Base-by-base conservation (phyloP, 116 monocot species). In the Posidonia oceanica region DNA sequence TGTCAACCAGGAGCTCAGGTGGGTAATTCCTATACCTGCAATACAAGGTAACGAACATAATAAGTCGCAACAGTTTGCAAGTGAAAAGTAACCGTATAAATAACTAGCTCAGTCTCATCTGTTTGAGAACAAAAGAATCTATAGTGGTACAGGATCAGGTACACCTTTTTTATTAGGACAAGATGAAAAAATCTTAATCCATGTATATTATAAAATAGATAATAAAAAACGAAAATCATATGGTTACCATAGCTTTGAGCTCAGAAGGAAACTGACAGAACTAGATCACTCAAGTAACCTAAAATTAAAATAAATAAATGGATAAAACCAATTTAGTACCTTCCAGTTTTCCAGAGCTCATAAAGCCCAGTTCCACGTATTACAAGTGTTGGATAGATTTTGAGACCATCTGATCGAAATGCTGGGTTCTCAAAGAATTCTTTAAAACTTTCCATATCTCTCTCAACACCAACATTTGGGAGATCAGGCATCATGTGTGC, bases 401-500 rank as follows among this genome's bases (percentile, higher is more conserved):
- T 98, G 54, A 98, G 93, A 60, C 98, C 98, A 84, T 98, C 98
- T 44, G 98, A 88, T 64, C 98, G 76, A 73, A 98, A 98, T 54
- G 83, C 70, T 71, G 98, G 98, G 64, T 70, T 98, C 58, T 98
- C 98, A 81, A 98, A 98, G 38, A 98, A 98, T 76, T 98, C 98
- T 51, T 75, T 72, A 75, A 93, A 98, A 72, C 98, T 98, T 84
- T 98, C 93, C 74, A 98, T 41, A 78, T 98, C 98, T 84, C 98
- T 89, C 74, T 98, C 98, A 69, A 98, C 65, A 15, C 98, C 98
- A 75, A 98, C 98, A 84, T 98, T 98, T 41, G 98, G 98, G 66
- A 98, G 90, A 79, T 98, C 98, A 69, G 98, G 98, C 98, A 98
- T 98, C 98, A 98, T 98, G 76, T 98, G 98, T 36, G 93, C 98